phyloP scores from a whole-genome alignment of 2,329 filamentous ascomycete genomes.

The Volutella citrinella region DNA sequence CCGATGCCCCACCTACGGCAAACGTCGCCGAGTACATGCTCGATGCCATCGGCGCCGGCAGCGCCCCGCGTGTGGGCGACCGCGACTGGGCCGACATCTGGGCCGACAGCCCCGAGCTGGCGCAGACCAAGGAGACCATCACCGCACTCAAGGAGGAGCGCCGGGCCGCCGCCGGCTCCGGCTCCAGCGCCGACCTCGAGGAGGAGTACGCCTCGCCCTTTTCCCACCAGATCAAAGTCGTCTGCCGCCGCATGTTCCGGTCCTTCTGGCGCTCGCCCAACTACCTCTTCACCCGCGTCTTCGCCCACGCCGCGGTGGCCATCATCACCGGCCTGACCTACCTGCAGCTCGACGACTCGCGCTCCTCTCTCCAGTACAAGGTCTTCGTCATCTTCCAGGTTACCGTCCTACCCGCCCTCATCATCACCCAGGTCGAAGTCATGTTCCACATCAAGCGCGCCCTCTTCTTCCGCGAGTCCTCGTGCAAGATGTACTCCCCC shows the following conservation, averaged over 20 bases:
- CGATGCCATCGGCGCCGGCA: conserved; percentile 59
- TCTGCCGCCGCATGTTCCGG: conserved; percentile 74
- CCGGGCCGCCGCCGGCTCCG: conserved; percentile 28
- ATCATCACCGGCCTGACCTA: conserved; percentile 85
- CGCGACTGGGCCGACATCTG: conserved; percentile 64
- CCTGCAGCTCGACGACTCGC: conserved; percentile 66
- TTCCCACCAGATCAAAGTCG: conserved; percentile 61
- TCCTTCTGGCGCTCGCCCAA: conserved; percentile 89
- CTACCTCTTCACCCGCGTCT: conserved; percentile 82
- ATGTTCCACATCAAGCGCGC: conserved; percentile 80
- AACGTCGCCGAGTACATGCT: conserved; percentile 86
- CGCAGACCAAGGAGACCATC: conserved; percentile 54
- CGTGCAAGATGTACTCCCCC: conserved; percentile 82
- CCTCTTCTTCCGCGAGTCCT: conserved; percentile 79
- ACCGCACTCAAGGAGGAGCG: conserved; percentile 52
- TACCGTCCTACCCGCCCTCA: conserved; percentile 75
- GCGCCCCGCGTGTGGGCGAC: conserved; percentile 63
- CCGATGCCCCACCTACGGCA: conserved; percentile 60
- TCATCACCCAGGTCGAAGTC: conserved; percentile 80
- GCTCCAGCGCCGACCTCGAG: conserved; percentile 44
- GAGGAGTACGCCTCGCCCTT: conserved; percentile 81
- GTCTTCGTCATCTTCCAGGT: conserved; percentile 86
- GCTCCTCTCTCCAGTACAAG: conserved; percentile 80
- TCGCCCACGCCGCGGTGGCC: conserved; percentile 61
- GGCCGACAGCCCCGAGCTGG: conserved; percentile 56